Percentiles rank a stretch among this genome's conserved stretches.
Evolutionary conservation across 1,139 yeast genomes (phyloP).

Genomic region (Suhomyces ambrosiae): DNA sequence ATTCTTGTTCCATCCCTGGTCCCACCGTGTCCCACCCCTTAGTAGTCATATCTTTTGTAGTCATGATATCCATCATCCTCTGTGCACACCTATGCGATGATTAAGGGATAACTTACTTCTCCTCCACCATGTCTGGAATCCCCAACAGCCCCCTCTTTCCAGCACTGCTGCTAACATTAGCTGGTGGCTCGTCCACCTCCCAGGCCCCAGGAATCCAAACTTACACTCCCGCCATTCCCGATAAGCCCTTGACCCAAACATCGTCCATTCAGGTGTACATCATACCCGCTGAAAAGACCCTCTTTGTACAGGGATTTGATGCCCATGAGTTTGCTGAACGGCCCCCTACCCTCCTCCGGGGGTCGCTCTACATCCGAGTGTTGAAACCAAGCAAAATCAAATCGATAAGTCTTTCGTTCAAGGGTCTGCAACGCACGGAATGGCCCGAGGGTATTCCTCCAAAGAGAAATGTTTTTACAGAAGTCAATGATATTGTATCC

Average conservation of each 20-base stretch:
- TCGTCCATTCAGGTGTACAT: constrained; percentile 54
- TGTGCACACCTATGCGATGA: background rate
- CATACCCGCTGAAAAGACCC: constrained; percentile 74
- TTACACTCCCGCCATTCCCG: constrained; percentile 48
- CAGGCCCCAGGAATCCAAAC: constrained; percentile 12
- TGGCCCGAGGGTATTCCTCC: constrained; percentile 99
- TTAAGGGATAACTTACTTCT: background rate
- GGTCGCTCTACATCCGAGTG: constrained; percentile 72
- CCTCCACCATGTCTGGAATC: constrained; percentile 9
- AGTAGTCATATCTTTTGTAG: too few relatives aligned
- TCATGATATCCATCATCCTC: too few relatives aligned
- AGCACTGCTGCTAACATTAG: constrained; percentile 30
- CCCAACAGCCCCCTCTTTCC: constrained; percentile 37
- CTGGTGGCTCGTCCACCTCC: constrained; percentile 6
- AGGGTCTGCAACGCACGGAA: constrained; percentile 80
- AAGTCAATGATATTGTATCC: constrained; percentile 63
- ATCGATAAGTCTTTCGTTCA: constrained; percentile 62
- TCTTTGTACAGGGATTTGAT: constrained; percentile 82
- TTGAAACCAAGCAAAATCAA: constrained; percentile 77
- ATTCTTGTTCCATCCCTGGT: background rate
- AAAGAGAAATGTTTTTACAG: constrained; percentile 65
- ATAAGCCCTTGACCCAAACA: constrained; percentile 48
- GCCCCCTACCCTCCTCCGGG: constrained; percentile 84
- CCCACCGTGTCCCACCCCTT: too few relatives aligned
- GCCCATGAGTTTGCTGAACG: constrained; percentile 62